phyloP scores from a whole-genome alignment of 306 rosid species.

The Inga oerstediana region DNA sequence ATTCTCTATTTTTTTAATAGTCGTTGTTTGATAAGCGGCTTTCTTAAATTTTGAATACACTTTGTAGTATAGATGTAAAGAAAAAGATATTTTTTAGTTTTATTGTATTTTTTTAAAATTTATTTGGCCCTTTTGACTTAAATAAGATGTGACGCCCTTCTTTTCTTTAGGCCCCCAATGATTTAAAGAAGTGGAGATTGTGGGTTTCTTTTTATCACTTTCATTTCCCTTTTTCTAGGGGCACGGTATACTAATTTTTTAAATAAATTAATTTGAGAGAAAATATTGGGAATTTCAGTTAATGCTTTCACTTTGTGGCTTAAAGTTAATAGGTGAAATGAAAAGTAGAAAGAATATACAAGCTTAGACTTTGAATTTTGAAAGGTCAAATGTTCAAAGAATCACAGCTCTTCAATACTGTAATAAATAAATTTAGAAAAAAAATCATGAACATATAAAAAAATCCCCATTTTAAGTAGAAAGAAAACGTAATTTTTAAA shows the following conservation, averaged over 20 bases:
- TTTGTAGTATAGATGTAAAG: not conserved
- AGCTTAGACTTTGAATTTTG: not conserved
- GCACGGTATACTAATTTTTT: not conserved
- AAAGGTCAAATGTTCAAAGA: not conserved
- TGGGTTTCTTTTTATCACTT: conserved; percentile 3
- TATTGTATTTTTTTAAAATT: not conserved
- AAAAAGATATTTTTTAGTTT: not conserved
- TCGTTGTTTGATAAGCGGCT: not conserved
- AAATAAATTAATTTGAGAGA: not conserved
- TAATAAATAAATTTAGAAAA: not conserved
- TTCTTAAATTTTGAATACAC: not conserved
- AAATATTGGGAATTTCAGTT: not conserved
- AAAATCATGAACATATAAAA: not conserved
- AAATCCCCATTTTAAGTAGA: no score
- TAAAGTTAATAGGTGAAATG: not conserved
- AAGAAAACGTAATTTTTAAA: no score
- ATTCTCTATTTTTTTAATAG: not conserved
- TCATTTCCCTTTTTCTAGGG: not conserved
- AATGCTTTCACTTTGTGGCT: conserved; percentile 3
- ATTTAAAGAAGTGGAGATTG: not conserved
- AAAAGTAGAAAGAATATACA: not conserved
- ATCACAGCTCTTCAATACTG: not conserved
- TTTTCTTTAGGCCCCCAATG: not conserved
- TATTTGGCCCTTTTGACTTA: conserved; percentile 12
- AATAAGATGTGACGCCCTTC: conserved; percentile 13